A percentile compares a stretch with the other conserved stretches of the same genome.
phyloP scores from a whole-genome alignment of 306 rosid genomes.

The Quillaja saponaria region DNA sequence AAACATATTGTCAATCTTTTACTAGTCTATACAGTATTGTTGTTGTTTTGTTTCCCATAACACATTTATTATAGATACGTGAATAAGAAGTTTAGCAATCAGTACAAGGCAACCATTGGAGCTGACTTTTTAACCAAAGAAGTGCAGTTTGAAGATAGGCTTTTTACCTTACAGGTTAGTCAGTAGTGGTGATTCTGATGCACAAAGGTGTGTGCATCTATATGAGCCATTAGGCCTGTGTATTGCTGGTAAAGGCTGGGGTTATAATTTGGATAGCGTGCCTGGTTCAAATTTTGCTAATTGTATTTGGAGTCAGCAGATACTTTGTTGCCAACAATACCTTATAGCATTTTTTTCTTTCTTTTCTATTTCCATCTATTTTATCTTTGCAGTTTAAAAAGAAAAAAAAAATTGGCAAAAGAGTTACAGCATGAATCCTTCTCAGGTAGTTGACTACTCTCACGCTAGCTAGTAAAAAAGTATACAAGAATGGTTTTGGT shows the following conservation, averaged over 20 bases:
- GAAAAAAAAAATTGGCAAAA: too few species aligned
- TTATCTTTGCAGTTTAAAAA: too few species aligned
- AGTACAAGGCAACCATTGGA: slow-evolving; percentile 97
- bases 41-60: slow-evolving; percentile 34
- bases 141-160: slow-evolving; percentile 98
- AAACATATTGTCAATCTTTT: not conserved
- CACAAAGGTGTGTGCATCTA: slow-evolving; percentile 10
- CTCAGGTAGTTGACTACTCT: too few species aligned
- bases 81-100: slow-evolving; percentile 96
- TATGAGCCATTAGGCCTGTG: slow-evolving; percentile 8
- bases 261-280: not conserved
- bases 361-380: too few species aligned
- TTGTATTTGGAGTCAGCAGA: too few species aligned
- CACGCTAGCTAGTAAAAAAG: too few species aligned
- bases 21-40: not conserved
- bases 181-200: slow-evolving; percentile 2
- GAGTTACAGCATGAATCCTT: too few species aligned
- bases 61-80: slow-evolving; percentile 69
- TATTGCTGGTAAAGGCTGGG: not conserved
- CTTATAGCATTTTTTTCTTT: too few species aligned
- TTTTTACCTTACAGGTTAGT: slow-evolving; percentile 92
- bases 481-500: too few species aligned
- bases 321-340: too few species aligned
- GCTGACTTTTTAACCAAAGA: slow-evolving; percentile 96
- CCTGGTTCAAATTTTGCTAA: too few species aligned